Conservation (phyloP, 768 basidiomycete species). For the Termitomyces sp. region DNA sequence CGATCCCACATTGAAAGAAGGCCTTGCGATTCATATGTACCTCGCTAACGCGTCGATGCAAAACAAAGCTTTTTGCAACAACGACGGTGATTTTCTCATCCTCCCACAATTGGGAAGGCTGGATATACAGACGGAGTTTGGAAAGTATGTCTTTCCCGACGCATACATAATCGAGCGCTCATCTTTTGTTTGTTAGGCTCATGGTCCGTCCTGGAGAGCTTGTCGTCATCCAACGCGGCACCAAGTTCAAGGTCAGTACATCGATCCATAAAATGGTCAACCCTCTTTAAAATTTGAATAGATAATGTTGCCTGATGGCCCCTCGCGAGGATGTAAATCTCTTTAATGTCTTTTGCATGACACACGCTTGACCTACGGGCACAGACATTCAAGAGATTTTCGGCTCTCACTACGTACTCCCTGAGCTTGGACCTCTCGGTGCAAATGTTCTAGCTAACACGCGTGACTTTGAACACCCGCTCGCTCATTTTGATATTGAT, state of each 20-base stretch:
- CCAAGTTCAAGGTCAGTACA: slow-evolving; percentile 53
- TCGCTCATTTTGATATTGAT: slow-evolving; percentile 63
- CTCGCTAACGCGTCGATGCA: slow-evolving; percentile 56
- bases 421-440: slow-evolving; percentile 63
- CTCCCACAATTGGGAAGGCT: no score
- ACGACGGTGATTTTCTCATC: slow-evolving; percentile 64
- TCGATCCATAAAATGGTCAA: not conserved
- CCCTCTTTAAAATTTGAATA: slow-evolving; percentile 11
- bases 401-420: slow-evolving; percentile 57
- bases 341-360: no score
- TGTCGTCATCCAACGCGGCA: slow-evolving; percentile 59
- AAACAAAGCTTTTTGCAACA: slow-evolving; percentile 55
- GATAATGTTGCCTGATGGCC: slow-evolving; percentile 52
- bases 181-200: slow-evolving; percentile 28
- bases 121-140: no score
- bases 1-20: slow-evolving; percentile 57
- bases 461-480: slow-evolving; percentile 58
- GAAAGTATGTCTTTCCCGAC: slow-evolving; percentile 37
- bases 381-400: slow-evolving; percentile 61
- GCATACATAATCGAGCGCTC: not conserved
- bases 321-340: slow-evolving; percentile 54
- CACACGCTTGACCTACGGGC: not conserved
- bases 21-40: slow-evolving; percentile 61
- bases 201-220: slow-evolving; percentile 65
- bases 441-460: slow-evolving; percentile 61